Evolutionary conservation across 192 early-diverging fungal genomes (phyloP), one percentile per base, ranked within the genome.

Genomic region (Gigaspora rosea): DNA sequence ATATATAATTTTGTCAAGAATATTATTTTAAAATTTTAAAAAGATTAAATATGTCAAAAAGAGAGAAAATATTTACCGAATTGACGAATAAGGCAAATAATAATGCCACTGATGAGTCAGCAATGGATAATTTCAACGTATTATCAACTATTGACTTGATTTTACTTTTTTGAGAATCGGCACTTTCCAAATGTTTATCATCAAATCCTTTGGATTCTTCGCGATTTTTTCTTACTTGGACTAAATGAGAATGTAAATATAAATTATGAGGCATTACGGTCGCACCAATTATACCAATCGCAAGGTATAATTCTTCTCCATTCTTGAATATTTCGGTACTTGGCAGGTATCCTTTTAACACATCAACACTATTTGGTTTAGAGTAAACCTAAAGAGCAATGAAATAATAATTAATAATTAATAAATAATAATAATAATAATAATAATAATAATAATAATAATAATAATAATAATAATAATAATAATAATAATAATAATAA

Each of bases 211-310:
- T 77, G 50, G 52, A 49, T 27, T 80, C 27, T 32, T 82, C 79
- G 0, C 66, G 62, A n/a, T 51, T 54, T 35, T 81, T 81, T 61
- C 94, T 81, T 13, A 89, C 85, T 57, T 92, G 87, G 13, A 94
- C 92, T 62, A 95, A 86, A 71, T 84, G 86, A 6, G 91, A 92
- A 64, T 95, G 94, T 15, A 95, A 79, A 69, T 92, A 95, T 1
- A 95, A 78, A 71, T 94, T 94, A 78, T 95, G 94, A n/a, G 94
- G 94, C 92, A 94, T 94, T 50, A 93, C 91, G 0, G 93, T 95
- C 2, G 94, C 94, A 36, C 94, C 94, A 77, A 95, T 89, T 56
- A 95, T 95, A 66, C 91, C 93, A 71, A 95, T 91, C 13, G 92
- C 87, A n/a, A 95, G 70, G 61, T 92, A 95, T 0, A 95, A 80